Evolutionary conservation across 805 yeast species (phyloP).

Genomic region (Starmera dryadoides): DNA sequence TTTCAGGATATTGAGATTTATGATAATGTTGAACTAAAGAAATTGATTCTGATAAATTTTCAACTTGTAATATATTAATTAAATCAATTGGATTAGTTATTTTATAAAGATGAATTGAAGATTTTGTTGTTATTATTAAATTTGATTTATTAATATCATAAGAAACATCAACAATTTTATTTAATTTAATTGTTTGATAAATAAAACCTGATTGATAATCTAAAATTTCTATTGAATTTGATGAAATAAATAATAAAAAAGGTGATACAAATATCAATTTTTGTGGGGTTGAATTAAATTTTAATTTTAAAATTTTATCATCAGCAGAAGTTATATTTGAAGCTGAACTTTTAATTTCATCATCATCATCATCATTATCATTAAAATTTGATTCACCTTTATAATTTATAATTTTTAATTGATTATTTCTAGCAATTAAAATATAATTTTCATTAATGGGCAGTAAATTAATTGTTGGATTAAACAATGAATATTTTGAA

Average conservation of each 20-base stretch:
- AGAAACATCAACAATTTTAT: neutral
- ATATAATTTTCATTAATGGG: neutral
- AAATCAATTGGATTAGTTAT: neutral
- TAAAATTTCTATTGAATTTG: neutral
- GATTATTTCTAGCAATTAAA: neutral
- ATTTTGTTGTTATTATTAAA: neutral
- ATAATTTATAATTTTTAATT: neutral
- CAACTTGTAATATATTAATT: neutral
- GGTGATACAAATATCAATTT: neutral
- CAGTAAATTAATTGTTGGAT: neutral
- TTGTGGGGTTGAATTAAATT: neutral
- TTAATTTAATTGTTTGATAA: neutral
- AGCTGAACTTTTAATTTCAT: too few relatives aligned
- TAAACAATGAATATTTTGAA: neutral
- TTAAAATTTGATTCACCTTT: too few relatives aligned
- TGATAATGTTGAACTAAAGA: constrained; percentile 28
- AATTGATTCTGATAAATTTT: constrained; percentile 22
- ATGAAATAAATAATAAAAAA: neutral
- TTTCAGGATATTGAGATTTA: constrained; percentile 18
- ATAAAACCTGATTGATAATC: neutral
- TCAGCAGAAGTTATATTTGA: too few relatives aligned
- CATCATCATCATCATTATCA: too few relatives aligned
- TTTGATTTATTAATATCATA: neutral
- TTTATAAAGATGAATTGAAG: neutral
- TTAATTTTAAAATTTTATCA: neutral